A percentile compares a stretch with the other conserved stretches of the same genome.
Evolutionary conservation across 2,329 filamentous ascomycete species (phyloP).

Genomic region (Botryosphaeria dothidea): DNA sequence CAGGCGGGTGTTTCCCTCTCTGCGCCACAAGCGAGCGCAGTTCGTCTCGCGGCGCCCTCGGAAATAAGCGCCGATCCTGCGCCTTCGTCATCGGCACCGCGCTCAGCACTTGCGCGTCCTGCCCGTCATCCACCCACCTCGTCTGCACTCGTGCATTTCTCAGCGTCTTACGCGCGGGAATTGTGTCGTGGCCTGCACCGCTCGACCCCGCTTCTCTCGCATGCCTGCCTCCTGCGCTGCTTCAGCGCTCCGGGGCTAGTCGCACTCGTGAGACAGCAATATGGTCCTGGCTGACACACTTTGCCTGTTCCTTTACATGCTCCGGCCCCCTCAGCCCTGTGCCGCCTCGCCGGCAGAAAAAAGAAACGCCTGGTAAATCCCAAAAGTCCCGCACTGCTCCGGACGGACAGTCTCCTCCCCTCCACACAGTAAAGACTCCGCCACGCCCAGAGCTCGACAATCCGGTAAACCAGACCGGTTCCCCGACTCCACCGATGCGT

Average conservation of each 20-base stretch:
- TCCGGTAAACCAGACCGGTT: background rate
- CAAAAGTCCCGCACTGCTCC: background rate
- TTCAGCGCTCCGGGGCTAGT: background rate
- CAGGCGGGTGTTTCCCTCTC: background rate
- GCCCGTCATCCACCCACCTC: no score
- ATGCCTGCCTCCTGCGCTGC: background rate
- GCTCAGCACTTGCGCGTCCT: background rate
- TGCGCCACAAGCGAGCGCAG: no score
- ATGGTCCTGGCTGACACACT: background rate
- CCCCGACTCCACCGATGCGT: slow-evolving; percentile 3
- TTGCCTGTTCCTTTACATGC: background rate
- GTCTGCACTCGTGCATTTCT: no score
- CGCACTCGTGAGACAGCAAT: background rate
- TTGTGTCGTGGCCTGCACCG: no score
- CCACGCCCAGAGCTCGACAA: background rate
- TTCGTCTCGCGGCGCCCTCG: no score
- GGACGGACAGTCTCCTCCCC: background rate
- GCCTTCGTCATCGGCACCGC: background rate
- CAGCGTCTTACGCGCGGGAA: no score
- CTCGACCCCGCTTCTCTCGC: background rate
- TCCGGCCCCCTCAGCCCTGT: slow-evolving; percentile 1
- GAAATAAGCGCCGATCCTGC: background rate
- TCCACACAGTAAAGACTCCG: background rate
- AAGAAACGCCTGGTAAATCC: no score
- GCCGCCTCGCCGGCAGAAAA: background rate